Base-by-base conservation (phyloP, 2,329 filamentous ascomycete species). In the Penicillium crustosum region DNA sequence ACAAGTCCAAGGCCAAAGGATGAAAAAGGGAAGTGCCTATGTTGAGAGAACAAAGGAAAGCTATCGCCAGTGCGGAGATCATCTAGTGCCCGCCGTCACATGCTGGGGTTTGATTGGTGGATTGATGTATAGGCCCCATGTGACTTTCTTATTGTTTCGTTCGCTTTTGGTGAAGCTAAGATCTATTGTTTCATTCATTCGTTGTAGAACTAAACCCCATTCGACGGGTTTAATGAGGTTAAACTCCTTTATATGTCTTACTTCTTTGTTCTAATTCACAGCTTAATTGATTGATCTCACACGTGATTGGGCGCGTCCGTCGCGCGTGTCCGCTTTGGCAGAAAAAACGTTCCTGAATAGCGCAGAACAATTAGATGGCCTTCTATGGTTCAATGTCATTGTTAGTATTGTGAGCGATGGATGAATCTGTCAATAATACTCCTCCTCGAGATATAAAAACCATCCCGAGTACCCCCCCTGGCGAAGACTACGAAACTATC, bases 401-500 rank as follows among this genome's bases (percentile, higher is more conserved):
- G 39, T 44, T 45, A 31, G 15, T 19, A 45, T 44, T 59, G 31
- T 50, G 49, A 49, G 64, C 49, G 41, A 78, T 79, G 75, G 68
- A 75, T 42, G 73, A 78, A 47, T 68, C 68, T 17, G 70, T 78
- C 17, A 73, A 71, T 33, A 74, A 77, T 59, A 79, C 77, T 29
- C 77, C 78, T 8, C 59, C 71, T 58, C 61, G 66, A 67, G 62
- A 75, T 70, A 53, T 35, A 36, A 72, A 66, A 64, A 68, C 66
- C 58, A 68, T 72, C 31, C 63, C 66, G 51, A 65, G 66, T 56
- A 68, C 68, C 52, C 66, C 67, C 47, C 63, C 66, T 2, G 50
- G 29, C 13, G 68, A 81, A 54, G 73, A 73, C 55, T 68, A 79
- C 66, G 78, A 83, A 59, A 83, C 81, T 12, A 68, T 82, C 51